Evolutionary conservation across 371 early-diverging fungal genomes (phyloP), one percentile per base, ranked within the genome.

Genomic region (Haplosporangium sp.): DNA sequence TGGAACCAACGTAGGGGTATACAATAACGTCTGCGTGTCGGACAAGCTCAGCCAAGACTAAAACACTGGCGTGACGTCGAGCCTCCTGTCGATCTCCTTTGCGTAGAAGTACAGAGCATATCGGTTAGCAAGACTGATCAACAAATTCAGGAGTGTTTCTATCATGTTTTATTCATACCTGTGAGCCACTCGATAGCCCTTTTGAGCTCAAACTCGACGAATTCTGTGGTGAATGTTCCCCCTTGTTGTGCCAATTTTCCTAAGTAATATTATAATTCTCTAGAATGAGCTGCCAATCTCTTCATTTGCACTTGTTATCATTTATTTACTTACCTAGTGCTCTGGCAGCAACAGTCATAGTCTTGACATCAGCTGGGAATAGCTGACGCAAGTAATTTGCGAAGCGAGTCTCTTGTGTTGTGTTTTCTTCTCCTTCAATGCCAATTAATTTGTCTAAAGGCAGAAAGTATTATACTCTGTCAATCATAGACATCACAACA

Each of bases 131-230:
- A 7, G 8, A 20, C 50, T 9, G 15, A 9, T 15, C 20, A 63
- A 6, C 27, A 20, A 60, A n/a, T 17, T 60, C 27, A 50, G 42
- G 17, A 42, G 9, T 34, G 10, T 9, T 34, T 15, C 56, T 9
- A 34, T 50, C 50, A 6, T 11, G 7, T 19, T 13, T 45, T 57
- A 9, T n/a, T 34, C 47, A 53, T 82, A 90, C 92, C 94, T 83
- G 95, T 95, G 48, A 97, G 85, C 94, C 95, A 96, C 82, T 97
- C 97, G 27, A 97, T 71, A 0, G 96, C 94, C 65, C 94, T 86
- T 75, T 95, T 95, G 9, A 96, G 93, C 83, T 97, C 96, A 59
- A 92, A 92, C 66, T 96, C 95, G 3, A 96, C 95, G 63, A 93
- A 89, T 72, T 95, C 95, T 7, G 96, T 92, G 3, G 94, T 94